A percentile compares a stretch with the other conserved stretches of the same genome.
These are phyloP conservation scores for Pseudogymnoascus sp. DNA, from an alignment of 2,329 filamentous ascomycete species.

Conservation along the genomic window DNA sequence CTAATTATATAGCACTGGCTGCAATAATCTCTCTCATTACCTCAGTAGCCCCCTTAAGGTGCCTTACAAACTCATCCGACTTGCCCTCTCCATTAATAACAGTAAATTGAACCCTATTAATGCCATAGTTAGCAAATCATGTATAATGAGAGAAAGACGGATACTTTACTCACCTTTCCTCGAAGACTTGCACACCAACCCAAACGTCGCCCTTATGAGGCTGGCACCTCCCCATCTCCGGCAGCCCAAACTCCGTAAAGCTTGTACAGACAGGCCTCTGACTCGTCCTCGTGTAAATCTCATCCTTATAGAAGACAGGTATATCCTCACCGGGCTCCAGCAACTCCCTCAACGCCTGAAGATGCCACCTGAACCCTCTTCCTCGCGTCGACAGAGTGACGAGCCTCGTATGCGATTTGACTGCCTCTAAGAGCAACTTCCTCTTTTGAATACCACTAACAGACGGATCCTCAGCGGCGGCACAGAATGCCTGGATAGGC, in stretches of 20 bases:
- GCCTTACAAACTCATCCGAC: background rate
- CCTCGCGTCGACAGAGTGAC: constrained; percentile 83
- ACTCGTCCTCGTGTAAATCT: background rate
- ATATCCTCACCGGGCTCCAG: constrained; percentile 71
- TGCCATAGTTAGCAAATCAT: background rate
- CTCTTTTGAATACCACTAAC: constrained; percentile 56
- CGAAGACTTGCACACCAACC: background rate
- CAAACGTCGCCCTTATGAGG: background rate
- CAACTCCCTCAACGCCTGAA: constrained; percentile 94
- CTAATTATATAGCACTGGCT: background rate
- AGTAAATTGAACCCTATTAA: background rate
- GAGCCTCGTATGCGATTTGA: constrained; percentile 79
- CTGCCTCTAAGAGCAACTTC: constrained; percentile 71
- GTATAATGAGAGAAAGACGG: background rate
- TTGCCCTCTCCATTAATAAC: background rate
- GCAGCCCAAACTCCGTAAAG: background rate
- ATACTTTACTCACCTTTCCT: background rate
- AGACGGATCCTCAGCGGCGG: constrained; percentile 65
- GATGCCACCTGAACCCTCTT: constrained; percentile 86
- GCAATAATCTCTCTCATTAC: background rate
- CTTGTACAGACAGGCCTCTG: background rate
- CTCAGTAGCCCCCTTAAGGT: background rate
- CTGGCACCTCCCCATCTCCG: background rate
- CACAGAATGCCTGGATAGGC: constrained; percentile 83
- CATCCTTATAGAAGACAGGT: constrained; percentile 74